phyloP scores from a whole-genome alignment of 768 basidiomycete species.

The Leccinum longicurvipes region DNA sequence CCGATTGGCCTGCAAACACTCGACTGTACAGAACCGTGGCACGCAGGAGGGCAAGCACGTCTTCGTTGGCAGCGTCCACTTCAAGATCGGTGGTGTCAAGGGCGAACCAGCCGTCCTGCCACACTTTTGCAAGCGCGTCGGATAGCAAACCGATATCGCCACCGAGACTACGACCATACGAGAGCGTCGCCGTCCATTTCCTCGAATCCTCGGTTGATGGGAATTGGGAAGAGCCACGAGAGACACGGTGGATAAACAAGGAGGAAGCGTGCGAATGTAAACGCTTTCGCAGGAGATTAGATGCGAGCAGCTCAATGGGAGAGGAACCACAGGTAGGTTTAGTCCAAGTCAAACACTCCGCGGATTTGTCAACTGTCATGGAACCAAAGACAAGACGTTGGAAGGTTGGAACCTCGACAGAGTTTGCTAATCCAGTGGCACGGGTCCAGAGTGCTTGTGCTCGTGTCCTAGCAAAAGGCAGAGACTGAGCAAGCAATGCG shows the following conservation, averaged over 20 bases:
- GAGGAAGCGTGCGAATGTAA: constrained; percentile 49
- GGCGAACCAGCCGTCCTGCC: constrained; percentile 37
- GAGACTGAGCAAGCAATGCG: constrained; percentile 50
- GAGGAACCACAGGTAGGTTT: constrained; percentile 17
- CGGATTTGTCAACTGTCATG: constrained; percentile 54
- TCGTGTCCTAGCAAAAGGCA: constrained; percentile 35
- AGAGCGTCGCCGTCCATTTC: constrained; percentile 48
- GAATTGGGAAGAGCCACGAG: constrained; percentile 19
- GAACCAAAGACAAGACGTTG: constrained; percentile 55
- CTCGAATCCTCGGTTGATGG: constrained; percentile 25
- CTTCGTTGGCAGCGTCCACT: constrained; percentile 36
- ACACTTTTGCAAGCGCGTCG: constrained; percentile 53
- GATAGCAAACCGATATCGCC: constrained; percentile 55
- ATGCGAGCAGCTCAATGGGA: constrained; percentile 51
- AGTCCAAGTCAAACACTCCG: constrained; percentile 32
- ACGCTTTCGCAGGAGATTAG: constrained; percentile 47
- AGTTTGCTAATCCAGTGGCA: constrained; percentile 26
- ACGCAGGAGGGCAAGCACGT: constrained; percentile 51
- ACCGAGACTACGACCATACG: constrained; percentile 61
- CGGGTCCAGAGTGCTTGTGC: constrained; percentile 46
- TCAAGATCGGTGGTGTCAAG: constrained; percentile 31
- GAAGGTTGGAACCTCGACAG: constrained; percentile 36
- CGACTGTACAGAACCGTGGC: constrained; percentile 60
- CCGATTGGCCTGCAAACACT: constrained; percentile 46
- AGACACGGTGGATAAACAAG: constrained; percentile 51